These are phyloP conservation scores for Eucommia ulmoides DNA, from an alignment of 257 asterid genomes.

Conservation along the genomic window DNA sequence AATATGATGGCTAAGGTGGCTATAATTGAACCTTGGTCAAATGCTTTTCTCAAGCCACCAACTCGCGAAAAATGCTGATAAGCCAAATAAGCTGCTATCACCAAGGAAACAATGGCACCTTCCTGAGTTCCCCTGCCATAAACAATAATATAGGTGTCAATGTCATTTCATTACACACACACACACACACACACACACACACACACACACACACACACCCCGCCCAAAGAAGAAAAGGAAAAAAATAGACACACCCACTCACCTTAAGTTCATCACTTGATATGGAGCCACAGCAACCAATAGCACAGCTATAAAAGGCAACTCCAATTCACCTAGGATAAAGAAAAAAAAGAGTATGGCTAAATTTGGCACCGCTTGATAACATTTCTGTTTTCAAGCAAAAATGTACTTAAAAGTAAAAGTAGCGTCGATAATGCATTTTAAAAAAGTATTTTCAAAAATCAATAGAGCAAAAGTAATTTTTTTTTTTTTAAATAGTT, in stretches of 20 bases:
- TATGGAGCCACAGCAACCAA: slow-evolving; percentile 65
- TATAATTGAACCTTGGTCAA: slow-evolving; percentile 72
- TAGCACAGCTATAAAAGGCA: slow-evolving; percentile 58
- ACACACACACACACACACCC: background rate
- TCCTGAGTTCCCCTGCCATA: slow-evolving; percentile 73
- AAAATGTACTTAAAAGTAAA: background rate
- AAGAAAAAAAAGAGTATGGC: background rate
- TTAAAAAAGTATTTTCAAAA: background rate
- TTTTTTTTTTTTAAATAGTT: background rate
- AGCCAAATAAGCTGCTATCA: slow-evolving; percentile 75
- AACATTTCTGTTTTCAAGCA: background rate
- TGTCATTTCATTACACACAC: slow-evolving; percentile 6
- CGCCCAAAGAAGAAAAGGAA: too few relatives aligned
- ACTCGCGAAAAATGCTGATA: slow-evolving; percentile 70
- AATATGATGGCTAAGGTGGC: slow-evolving; percentile 74
- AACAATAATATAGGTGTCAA: slow-evolving; percentile 15
- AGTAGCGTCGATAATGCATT: background rate
- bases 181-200: background rate
- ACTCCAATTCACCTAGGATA: slow-evolving; percentile 66
- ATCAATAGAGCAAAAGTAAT: background rate
- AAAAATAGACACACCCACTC: slow-evolving; percentile 17
- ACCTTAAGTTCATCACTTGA: slow-evolving; percentile 70
- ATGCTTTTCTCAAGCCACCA: slow-evolving; percentile 56
- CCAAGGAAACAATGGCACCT: slow-evolving; percentile 58
- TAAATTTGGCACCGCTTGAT: background rate